Evolutionary conservation across 2,329 filamentous ascomycete genomes (phyloP).

Genomic region (Xylariomycetidae sp.): DNA sequence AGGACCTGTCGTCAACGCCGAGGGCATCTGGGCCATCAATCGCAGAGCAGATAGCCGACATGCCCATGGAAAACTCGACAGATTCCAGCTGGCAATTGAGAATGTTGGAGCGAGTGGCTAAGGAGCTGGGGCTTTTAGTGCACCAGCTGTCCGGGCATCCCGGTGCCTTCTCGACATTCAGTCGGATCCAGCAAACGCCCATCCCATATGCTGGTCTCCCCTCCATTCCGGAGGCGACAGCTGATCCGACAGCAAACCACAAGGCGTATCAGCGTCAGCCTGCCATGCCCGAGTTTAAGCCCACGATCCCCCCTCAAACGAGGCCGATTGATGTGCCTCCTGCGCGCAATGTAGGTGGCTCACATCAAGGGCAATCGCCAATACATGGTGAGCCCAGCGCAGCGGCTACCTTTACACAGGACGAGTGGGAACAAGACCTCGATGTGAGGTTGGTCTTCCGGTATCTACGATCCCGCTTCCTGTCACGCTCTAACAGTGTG

Average conservation of each 20-base stretch:
- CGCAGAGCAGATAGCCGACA: conserved; percentile 17
- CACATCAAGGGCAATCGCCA: background rate
- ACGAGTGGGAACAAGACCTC: conserved; percentile 91
- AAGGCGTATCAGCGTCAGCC: conserved; percentile 39
- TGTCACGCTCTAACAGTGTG: conserved; percentile 39
- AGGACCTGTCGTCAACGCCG: conserved; percentile 42
- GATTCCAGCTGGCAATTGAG: conserved; percentile 64
- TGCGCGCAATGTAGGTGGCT: conserved; percentile 6
- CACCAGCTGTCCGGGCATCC: conserved; percentile 81
- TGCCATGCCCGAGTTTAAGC: conserved; percentile 42
- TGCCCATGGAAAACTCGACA: conserved; percentile 25
- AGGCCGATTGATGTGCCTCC: conserved; percentile 33
- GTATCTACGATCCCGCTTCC: conserved; percentile 74
- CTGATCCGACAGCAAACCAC: conserved; percentile 39
- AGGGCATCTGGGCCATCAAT: conserved; percentile 32
- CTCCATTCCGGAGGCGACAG: conserved; percentile 49
- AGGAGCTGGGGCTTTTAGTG: conserved; percentile 78
- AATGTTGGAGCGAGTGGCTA: conserved; percentile 76
- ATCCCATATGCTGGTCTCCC: conserved; percentile 76
- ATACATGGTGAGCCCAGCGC: conserved; percentile 9
- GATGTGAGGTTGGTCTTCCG: conserved; percentile 89
- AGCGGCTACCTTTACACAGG: conserved; percentile 47
- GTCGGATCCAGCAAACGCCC: conserved; percentile 55
- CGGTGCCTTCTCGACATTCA: conserved; percentile 81
- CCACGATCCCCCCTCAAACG: conserved; percentile 35